A percentile compares a stretch with the other conserved stretches of the same genome.
phyloP scores from a whole-genome alignment of 2,329 filamentous ascomycete species.

The Sporothrix curviconia region DNA sequence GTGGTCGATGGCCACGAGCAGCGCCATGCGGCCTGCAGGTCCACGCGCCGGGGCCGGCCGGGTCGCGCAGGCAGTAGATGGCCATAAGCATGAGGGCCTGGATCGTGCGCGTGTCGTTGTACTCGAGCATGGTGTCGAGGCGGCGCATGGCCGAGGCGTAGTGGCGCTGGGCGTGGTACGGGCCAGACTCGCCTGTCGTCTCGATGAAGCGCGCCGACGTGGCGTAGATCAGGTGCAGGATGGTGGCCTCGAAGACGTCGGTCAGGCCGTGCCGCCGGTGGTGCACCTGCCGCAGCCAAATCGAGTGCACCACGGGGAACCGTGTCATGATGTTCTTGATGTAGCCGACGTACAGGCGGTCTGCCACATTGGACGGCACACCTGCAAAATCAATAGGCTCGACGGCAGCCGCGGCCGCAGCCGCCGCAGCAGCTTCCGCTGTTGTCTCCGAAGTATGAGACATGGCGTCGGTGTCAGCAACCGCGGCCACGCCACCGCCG shows the following conservation, averaged over 20 bases:
- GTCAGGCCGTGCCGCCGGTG: slow-evolving; percentile 16
- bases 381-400: slow-evolving; percentile 16
- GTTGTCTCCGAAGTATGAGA: background rate
- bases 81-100: slow-evolving; percentile 22
- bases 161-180: slow-evolving; percentile 19
- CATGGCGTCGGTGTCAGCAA: background rate
- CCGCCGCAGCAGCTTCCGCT: background rate
- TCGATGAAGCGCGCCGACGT: slow-evolving; percentile 27
- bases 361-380: slow-evolving; percentile 21
- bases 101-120: slow-evolving; percentile 20
- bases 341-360: slow-evolving; percentile 23
- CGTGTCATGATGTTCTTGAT: slow-evolving; percentile 23
- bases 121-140: slow-evolving; percentile 19
- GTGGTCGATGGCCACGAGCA: slow-evolving; percentile 21
- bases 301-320: slow-evolving; percentile 23
- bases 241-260: slow-evolving; percentile 20
- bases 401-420: background rate
- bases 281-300: slow-evolving; percentile 22
- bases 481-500: no score
- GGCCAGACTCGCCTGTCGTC: slow-evolving; percentile 25
- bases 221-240: slow-evolving; percentile 27
- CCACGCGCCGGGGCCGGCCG: slow-evolving; percentile 19
- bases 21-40: slow-evolving; percentile 20
- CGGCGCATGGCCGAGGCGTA: slow-evolving; percentile 18
- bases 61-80: slow-evolving; percentile 19